A percentile compares a stretch with the other conserved stretches of the same genome.
Evolutionary conservation across 768 basidiomycete genomes (phyloP).

Genomic region (Auricularia sp.): DNA sequence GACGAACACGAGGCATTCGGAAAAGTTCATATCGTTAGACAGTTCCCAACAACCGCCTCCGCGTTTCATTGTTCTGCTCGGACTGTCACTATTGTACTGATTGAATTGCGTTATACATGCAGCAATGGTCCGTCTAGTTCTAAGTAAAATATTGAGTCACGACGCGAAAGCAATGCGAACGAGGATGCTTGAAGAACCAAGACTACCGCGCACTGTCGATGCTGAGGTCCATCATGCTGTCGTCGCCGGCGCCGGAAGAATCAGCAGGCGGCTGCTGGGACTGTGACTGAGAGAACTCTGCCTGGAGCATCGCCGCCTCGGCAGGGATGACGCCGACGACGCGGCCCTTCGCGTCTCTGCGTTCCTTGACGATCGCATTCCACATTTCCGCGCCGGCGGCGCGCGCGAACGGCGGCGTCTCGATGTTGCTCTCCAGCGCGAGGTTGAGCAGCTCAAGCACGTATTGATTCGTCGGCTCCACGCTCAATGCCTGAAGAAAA

Average conservation of each 20-base stretch:
- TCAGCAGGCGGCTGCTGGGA: neutral
- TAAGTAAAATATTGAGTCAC: too few relatives aligned
- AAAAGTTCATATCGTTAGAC: too few relatives aligned
- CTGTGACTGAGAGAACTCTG: neutral
- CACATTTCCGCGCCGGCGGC: neutral
- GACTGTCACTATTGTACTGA: too few relatives aligned
- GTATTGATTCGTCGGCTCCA: slow-evolving; percentile 76
- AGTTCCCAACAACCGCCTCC: too few relatives aligned
- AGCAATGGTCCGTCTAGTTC: too few relatives aligned
- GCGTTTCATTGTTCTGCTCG: too few relatives aligned
- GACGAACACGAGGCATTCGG: too few relatives aligned
- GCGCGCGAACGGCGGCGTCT: slow-evolving; percentile 7
- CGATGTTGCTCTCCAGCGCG: slow-evolving; percentile 44
- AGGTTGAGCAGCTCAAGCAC: slow-evolving; percentile 72
- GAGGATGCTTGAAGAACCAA: too few relatives aligned
- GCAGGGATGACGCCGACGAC: neutral
- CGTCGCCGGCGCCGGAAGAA: neutral
- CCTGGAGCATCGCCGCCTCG: neutral
- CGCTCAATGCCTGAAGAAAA: slow-evolving; percentile 44
- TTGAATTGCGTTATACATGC: too few relatives aligned
- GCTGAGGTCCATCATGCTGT: neutral
- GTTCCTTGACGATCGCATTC: neutral
- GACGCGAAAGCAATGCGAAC: too few relatives aligned
- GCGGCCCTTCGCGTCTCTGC: neutral
- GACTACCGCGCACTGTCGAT: neutral